Base-by-base conservation (phyloP, 345 rosid species). In the Pelargonium nanum region DNA sequence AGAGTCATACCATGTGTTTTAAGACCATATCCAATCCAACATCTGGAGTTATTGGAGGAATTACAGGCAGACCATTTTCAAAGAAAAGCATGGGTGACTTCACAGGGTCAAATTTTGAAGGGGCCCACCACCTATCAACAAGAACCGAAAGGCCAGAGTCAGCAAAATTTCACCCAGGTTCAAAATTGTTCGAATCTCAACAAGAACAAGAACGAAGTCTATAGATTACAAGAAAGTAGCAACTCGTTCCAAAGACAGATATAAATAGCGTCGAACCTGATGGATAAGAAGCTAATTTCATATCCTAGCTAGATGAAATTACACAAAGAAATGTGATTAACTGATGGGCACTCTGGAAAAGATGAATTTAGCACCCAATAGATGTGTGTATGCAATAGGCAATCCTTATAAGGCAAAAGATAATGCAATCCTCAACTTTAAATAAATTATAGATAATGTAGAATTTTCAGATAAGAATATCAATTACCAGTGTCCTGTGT, bases 41-140 rank as follows among this genome's bases (percentile, higher is more conserved):
- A 58, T 77, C 75, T 45, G 95, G 86, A 56, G 82, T 65, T 56
- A 93, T 2, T 2, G 85, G 85, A 65, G 99, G 95, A 60, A 89
- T 69, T 22, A 89, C 50, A 23, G 99, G 94, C 45, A 57, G 72
- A 56, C 79, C 83, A 24, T 68, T 75, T 81, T 80, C 83, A 77
- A 84, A 93, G 90, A 93, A 93, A 73, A 89, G 81, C 97, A 89
- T 85, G 44, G 97, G 97, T 22, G 91, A 78, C 64, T 85, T 87
- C 20, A 80, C 57, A 17, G 97, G 94, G 57, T 85, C 90, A 70
- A 93, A 93, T 72, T 93, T 93, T 48, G 96, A 78, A 55, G 97
- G 96, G 52, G 96, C 96, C 91, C 89, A 81, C 99, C 97, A 93
- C 94, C 97, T 93, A 71, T 57, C 19, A 51, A 24, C 13, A 62